Conservation (phyloP, 2,329 filamentous ascomycete genomes). For the Epicoccum nigrum region DNA sequence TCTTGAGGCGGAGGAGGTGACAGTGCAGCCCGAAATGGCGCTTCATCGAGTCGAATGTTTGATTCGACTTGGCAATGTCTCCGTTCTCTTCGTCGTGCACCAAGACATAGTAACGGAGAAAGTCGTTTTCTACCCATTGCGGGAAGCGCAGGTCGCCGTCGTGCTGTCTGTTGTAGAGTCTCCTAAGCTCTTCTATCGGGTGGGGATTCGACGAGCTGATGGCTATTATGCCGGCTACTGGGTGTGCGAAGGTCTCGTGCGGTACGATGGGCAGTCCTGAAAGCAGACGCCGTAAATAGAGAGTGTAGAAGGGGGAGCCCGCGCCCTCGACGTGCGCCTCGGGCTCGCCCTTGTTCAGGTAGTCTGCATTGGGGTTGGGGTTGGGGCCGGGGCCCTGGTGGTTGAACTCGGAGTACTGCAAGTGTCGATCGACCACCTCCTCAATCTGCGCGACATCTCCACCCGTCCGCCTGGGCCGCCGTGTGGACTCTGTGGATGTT, state of each 20-base stretch:
- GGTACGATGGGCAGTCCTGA: conserved; percentile 78
- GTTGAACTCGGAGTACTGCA: conserved; percentile 73
- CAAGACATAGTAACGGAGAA: conserved; percentile 92
- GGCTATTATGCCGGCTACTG: conserved; percentile 91
- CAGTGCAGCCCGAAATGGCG: conserved; percentile 96
- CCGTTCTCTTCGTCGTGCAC: conserved; percentile 96
- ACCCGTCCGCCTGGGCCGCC: conserved; percentile 50
- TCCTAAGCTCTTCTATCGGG: conserved; percentile 85
- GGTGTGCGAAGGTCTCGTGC: conserved; percentile 93
- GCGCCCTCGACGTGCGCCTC: conserved; percentile 28
- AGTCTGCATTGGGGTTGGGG: conserved; percentile 50
- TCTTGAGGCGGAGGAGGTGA: conserved; percentile 84
- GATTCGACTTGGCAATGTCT: conserved; percentile 87
- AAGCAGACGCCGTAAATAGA: conserved; percentile 83
- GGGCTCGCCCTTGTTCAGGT: conserved; percentile 47
- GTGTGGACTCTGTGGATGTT: conserved; percentile 34
- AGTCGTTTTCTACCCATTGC: conserved; percentile 88
- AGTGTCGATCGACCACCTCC: conserved; percentile 77
- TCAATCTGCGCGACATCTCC: conserved; percentile 74
- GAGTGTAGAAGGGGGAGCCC: conserved; percentile 78
- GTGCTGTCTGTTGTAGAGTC: conserved; percentile 83
- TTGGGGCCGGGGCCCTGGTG: conserved; percentile 39
- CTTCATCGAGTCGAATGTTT: conserved; percentile 98
- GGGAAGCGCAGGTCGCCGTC: conserved; percentile 76
- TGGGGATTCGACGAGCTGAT: conserved; percentile 86